Conservation (phyloP, 139 green algal genomes). For the Ettlia oleoabundans region DNA sequence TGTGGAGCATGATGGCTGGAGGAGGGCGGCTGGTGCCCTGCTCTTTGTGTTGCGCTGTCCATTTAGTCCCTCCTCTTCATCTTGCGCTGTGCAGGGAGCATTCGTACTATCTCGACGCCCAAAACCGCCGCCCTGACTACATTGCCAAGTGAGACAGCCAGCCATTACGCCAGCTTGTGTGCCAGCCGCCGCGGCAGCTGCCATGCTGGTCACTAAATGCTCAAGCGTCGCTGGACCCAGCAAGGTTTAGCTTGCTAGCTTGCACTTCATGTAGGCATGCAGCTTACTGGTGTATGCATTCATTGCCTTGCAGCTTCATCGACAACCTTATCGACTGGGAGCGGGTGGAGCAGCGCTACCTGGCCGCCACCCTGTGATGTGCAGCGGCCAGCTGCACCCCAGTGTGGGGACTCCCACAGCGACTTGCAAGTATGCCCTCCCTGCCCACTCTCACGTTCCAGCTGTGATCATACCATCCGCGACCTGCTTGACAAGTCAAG, state of each 20-base stretch:
- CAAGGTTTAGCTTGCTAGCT: too few relatives aligned
- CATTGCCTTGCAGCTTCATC: not conserved
- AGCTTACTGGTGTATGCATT: not conserved
- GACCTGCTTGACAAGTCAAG: too few relatives aligned
- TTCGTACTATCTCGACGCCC: slow-evolving; percentile 6
- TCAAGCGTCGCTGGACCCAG: too few relatives aligned
- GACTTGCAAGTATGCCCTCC: not conserved
- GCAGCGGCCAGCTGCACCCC: not conserved
- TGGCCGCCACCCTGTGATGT: not conserved
- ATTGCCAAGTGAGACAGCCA: slow-evolving; percentile 70
- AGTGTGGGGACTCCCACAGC: not conserved
- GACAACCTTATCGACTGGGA: not conserved
- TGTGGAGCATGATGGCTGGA: too few relatives aligned
- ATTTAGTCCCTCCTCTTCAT: too few relatives aligned
- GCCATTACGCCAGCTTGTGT: not conserved
- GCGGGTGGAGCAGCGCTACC: not conserved
- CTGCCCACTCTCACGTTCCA: too few relatives aligned
- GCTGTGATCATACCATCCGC: too few relatives aligned
- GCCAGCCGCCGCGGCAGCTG: too few relatives aligned
- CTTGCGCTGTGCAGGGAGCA: not conserved
- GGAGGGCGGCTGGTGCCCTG: too few relatives aligned
- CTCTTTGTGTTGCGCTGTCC: too few relatives aligned
- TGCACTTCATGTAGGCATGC: too few relatives aligned
- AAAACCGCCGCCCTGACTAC: slow-evolving; percentile 77
- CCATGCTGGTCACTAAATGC: not conserved